Base-by-base conservation (phyloP, 2,329 filamentous ascomycete genomes). In the Arachnopeziza araneosa region DNA sequence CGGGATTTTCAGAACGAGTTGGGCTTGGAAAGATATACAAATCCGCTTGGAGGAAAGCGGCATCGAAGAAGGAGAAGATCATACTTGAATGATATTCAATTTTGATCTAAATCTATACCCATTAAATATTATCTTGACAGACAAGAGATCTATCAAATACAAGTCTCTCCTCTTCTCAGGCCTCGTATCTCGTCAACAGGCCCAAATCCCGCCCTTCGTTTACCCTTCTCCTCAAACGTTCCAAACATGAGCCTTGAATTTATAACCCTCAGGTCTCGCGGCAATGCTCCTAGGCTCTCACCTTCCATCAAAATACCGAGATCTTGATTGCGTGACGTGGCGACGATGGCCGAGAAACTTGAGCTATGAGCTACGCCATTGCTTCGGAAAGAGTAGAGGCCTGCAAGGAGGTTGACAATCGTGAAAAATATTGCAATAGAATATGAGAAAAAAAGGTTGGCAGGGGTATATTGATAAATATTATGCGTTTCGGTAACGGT, bases 341-440 rank as follows among this genome's bases (percentile, higher is more conserved):
- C 54, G 1, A 66, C 26, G n/a, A 66, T 61, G 14, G 62, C 55
- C 3, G 65, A 67, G 58, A 67, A 67, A 0, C 54, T 48, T 14
- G 56, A 65, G n/a, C 51, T 57, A 49, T 67, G 61, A 19, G 54
- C 52, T 5, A 62, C 59, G 3, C 64, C 65, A n/a, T 64, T 67
- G 7, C 22, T 24, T 3, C 24, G 24, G 7, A 66, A 54, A 12
- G 64, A 44, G 48, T 36, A 56, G 19, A 63, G 17, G 0, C 62
- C 62, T 12, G 61, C n/a, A 2, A 50, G 17, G 26, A 60, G 26
- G 24, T 51, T 19, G 8, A 58, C 17, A 0, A 44, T 1, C 1
- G 59, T 54, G 53, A 61, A 56, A 10, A 63, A 50, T 2, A 59
- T 10, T 9, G 56, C 60, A n/a, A 55, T 14, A 5, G 52, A 50